A percentile compares a stretch with the other conserved stretches of the same genome.
phyloP scores from a whole-genome alignment of 2,329 filamentous ascomycete species.

The Colletotrichum lini region DNA sequence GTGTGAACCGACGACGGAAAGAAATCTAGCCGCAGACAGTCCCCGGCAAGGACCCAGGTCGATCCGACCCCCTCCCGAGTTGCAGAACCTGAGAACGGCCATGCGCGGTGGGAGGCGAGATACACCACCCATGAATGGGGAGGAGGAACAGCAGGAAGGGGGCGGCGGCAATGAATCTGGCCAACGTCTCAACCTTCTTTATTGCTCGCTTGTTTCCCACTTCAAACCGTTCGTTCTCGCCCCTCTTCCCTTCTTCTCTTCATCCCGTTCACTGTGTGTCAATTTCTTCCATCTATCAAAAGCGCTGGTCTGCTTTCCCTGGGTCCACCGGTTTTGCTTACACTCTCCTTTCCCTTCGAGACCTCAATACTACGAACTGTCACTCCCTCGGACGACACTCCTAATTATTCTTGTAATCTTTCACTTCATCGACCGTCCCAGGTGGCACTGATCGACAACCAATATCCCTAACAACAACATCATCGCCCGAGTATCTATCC shows the following conservation, averaged over 20 bases:
- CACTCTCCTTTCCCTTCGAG: constrained; percentile 50
- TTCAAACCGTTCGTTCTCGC: constrained; percentile 48
- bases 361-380: constrained; percentile 41
- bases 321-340: constrained; percentile 51
- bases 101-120: constrained; percentile 29
- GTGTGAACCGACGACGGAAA: constrained; percentile 43
- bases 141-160: too few species aligned
- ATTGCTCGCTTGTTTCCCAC: constrained; percentile 42
- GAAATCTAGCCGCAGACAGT: constrained; percentile 42
- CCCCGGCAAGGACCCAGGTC: constrained; percentile 41
- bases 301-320: constrained; percentile 67
- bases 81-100: constrained; percentile 29
- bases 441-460: constrained; percentile 41
- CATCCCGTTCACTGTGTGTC: constrained; percentile 46
- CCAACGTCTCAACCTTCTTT: constrained; percentile 36
- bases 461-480: constrained; percentile 1
- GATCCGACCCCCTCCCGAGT: constrained; percentile 39
- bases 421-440: constrained; percentile 50
- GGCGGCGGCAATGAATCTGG: constrained; percentile 3
- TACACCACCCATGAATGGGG: constrained; percentile 12
- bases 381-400: constrained; percentile 42
- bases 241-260: constrained; percentile 41
- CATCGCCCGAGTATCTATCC: constrained; percentile 30
- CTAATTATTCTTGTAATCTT: constrained; percentile 48
- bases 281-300: constrained; percentile 54